Base-by-base conservation (phyloP, 2,329 filamentous ascomycete genomes). In the Calonectria pseudoturangicola region DNA sequence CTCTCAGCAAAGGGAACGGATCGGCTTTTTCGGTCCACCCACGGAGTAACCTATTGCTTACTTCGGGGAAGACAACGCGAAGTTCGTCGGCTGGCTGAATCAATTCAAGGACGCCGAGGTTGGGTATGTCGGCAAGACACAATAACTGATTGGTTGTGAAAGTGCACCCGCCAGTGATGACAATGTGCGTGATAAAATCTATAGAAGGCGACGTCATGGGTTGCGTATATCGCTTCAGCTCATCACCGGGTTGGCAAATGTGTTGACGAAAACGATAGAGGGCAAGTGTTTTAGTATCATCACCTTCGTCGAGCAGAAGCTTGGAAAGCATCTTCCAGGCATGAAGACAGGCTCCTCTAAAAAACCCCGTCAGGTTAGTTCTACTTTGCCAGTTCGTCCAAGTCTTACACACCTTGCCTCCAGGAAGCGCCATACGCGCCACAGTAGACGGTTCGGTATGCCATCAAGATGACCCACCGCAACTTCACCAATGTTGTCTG, bases 31-130 rank as follows among this genome's bases (percentile, higher is more conserved):
- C 82, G 0, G 84, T 83, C 87, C 88, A 90, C 27, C 85, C 85
- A 41, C 85, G 82, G 25, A 90, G 68, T 3, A 90, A 81, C 8
- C 86, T 82, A 73, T 90, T 88, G 47, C 76, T 87, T 7, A 89
- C 76, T 3, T 81, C 79, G 8, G 85, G 85, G 39, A 85, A 85
- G 30, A 73, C 66, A 30, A 72, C 71, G 4, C 73, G 68, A 27
- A 79, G 54, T 45, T 79, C 75, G 33, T 83, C 82, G 1, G 77
- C 74, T 1, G 85, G 84, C 71, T 87, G 83, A 16, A 88, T 81
- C 27, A 89, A 82, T 76, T 89, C 87, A 15, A 89, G 82, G 2
- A 87, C 83, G 10, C 85, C 87, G 5, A 89, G 84, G 64, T 89
- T 89, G 33, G 81, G 83, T 74, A 89, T 81, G 4, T 83, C 77